phyloP scores from a whole-genome alignment of 345 rosid species.

The Eucalyptus sp. region DNA sequence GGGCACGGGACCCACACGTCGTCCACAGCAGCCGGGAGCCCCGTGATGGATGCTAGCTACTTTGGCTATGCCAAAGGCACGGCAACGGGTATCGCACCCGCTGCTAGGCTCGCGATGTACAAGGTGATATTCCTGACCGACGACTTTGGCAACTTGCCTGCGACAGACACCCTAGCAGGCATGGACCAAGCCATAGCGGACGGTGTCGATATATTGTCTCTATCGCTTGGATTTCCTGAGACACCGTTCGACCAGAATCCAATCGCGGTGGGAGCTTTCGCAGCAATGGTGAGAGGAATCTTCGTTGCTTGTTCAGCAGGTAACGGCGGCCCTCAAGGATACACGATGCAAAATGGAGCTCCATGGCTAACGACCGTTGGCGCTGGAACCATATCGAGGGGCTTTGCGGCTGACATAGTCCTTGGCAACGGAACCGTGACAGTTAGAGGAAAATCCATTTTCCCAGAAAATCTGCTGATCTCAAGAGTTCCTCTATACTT shows the following conservation, averaged over 20 bases:
- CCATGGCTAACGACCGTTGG: constrained; percentile 42
- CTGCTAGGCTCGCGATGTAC: constrained; percentile 49
- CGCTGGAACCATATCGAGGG: constrained; percentile 29
- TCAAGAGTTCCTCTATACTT: constrained; percentile 14
- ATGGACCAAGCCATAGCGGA: constrained; percentile 45
- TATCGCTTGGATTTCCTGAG: constrained; percentile 20
- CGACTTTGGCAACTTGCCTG: constrained; percentile 7
- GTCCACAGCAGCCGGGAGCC: constrained; percentile 32
- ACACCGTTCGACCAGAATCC: constrained; percentile 26
- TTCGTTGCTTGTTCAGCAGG: constrained; percentile 41
- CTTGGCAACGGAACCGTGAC: constrained; percentile 6
- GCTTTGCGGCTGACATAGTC: constrained; percentile 12
- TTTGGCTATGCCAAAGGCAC: constrained; percentile 44
- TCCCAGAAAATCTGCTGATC: constrained; percentile 19
- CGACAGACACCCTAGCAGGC: constrained; percentile 30
- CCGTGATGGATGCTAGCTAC: constrained; percentile 9
- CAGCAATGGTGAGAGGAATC: constrained; percentile 34
- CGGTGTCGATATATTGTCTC: constrained; percentile 32
- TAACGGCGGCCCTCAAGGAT: constrained; percentile 25
- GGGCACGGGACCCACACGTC: constrained; percentile 47
- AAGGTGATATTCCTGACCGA: constrained; percentile 15
- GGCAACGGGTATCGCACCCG: constrained; percentile 30
- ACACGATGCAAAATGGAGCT: constrained; percentile 24
- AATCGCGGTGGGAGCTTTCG: constrained; percentile 44
- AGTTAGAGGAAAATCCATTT: constrained; percentile 16